A percentile compares a stretch with the other conserved stretches of the same genome.
Evolutionary conservation across 352 stramenopile genomes (phyloP).

Genomic region (Thraustotheca clavata): DNA sequence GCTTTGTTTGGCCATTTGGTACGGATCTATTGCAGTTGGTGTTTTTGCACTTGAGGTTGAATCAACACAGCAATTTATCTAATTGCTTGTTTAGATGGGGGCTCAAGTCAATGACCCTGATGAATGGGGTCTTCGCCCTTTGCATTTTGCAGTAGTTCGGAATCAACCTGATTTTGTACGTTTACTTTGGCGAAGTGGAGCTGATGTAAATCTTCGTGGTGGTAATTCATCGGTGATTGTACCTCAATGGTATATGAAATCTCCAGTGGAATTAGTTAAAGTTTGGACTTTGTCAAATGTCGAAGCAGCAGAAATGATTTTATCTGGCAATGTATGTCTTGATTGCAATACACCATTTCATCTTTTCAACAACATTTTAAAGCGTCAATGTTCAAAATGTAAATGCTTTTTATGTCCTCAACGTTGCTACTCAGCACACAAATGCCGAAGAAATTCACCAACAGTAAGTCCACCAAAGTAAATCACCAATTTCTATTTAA

Average conservation of each 20-base stretch:
- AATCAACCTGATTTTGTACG: slow-evolving; percentile 73
- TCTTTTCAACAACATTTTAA: background rate
- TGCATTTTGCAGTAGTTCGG: slow-evolving; percentile 69
- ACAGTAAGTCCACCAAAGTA: no score
- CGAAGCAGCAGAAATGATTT: slow-evolving; percentile 45
- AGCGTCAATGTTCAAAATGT: background rate
- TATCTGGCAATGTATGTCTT: slow-evolving; percentile 66
- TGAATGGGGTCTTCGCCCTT: slow-evolving; percentile 51
- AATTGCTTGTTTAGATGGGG: slow-evolving; percentile 14
- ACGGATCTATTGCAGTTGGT: slow-evolving; percentile 44
- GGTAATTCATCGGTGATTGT: slow-evolving; percentile 31
- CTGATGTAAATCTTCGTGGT: slow-evolving; percentile 26
- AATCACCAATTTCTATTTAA: no score
- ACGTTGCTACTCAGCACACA: background rate
- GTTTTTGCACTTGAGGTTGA: slow-evolving; percentile 54
- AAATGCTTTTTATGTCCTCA: background rate
- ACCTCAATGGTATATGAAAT: slow-evolving; percentile 26
- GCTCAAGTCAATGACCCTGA: slow-evolving; percentile 66
- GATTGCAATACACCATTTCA: slow-evolving; percentile 74
- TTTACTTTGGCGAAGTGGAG: slow-evolving; percentile 47
- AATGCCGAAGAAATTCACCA: background rate
- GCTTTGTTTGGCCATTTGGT: slow-evolving; percentile 68
- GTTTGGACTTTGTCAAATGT: slow-evolving; percentile 66
- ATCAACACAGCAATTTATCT: background rate
- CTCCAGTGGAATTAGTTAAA: slow-evolving; percentile 45